A percentile compares a stretch with the other conserved stretches of the same genome.
Evolutionary conservation across 2,329 filamentous ascomycete genomes (phyloP).

Genomic region (Sclerotinia sclerotiorum): DNA sequence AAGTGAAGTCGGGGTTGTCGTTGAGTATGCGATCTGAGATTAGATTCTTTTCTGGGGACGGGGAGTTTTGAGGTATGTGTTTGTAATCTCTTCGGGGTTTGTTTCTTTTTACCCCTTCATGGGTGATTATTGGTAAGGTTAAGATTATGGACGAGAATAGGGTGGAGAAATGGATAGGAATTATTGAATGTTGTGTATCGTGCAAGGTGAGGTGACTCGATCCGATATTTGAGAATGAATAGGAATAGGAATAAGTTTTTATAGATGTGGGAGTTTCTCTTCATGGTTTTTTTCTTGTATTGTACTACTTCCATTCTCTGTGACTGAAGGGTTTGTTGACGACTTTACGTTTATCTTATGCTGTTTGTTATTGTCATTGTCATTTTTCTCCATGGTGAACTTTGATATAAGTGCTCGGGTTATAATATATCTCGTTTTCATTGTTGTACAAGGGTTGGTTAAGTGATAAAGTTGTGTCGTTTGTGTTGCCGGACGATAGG

Average conservation of each 20-base stretch:
- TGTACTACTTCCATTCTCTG: not conserved
- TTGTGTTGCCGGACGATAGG: not conserved
- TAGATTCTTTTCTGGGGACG: not conserved
- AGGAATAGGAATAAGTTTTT: not conserved
- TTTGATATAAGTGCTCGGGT: not conserved
- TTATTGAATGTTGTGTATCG: slow-evolving; percentile 15
- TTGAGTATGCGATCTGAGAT: not conserved
- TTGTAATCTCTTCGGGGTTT: not conserved
- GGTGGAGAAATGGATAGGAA: not conserved
- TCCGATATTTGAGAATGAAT: not conserved
- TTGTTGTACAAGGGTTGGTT: not conserved
- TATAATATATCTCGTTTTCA: not conserved
- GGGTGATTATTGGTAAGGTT: not conserved
- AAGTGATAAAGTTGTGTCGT: not conserved
- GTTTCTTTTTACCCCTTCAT: not conserved
- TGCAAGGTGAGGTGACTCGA: not conserved
- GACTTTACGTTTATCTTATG: not conserved
- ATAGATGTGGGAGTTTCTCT: not conserved
- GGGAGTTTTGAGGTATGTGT: not conserved
- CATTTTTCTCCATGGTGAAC: not conserved
- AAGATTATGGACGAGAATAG: not conserved
- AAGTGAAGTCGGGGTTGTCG: not conserved
- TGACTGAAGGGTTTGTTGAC: not conserved
- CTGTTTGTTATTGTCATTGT: not conserved
- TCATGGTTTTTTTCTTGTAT: not conserved